A percentile compares a stretch with the other conserved stretches of the same genome.
Conservation (phyloP, 805 yeast species). For the Yarrowia keelungensis region DNA sequence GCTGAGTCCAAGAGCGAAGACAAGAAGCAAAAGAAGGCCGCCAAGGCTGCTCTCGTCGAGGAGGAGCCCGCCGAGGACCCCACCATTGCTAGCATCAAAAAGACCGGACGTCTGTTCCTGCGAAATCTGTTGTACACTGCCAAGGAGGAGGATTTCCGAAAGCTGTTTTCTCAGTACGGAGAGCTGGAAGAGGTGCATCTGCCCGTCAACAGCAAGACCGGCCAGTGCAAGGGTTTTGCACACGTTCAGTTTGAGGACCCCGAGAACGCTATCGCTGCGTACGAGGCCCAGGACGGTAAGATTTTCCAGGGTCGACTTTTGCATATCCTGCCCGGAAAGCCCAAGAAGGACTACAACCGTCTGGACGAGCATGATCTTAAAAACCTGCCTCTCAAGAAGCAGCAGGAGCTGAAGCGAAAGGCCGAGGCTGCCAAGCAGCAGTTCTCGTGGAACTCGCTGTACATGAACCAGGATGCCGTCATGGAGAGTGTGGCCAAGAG, state of each 20-base stretch:
- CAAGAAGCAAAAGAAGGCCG: slow-evolving; percentile 46
- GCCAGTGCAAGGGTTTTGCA: slow-evolving; percentile 91
- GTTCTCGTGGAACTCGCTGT: slow-evolving; percentile 94
- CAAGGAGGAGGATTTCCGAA: slow-evolving; percentile 75
- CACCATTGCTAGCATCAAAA: slow-evolving; percentile 56
- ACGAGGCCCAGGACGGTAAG: slow-evolving; percentile 75
- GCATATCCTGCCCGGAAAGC: slow-evolving; percentile 86
- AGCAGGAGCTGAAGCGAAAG: slow-evolving; percentile 80
- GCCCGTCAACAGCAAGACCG: slow-evolving; percentile 89
- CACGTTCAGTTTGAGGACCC: slow-evolving; percentile 75
- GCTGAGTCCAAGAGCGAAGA: not conserved
- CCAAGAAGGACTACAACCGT: slow-evolving; percentile 73
- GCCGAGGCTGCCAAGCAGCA: slow-evolving; percentile 84
- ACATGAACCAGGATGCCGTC: slow-evolving; percentile 89
- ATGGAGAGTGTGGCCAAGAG: slow-evolving; percentile 85
- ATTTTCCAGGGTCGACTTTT: slow-evolving; percentile 92
- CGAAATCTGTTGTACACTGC: slow-evolving; percentile 85
- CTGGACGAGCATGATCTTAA: slow-evolving; percentile 90
- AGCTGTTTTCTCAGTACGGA: slow-evolving; percentile 73
- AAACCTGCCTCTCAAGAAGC: slow-evolving; percentile 91
- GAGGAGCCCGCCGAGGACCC: slow-evolving; percentile 55
- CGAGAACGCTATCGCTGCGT: slow-evolving; percentile 80
- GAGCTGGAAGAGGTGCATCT: slow-evolving; percentile 85
- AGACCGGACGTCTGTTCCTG: slow-evolving; percentile 83
- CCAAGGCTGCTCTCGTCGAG: slow-evolving; percentile 30